Evolutionary conservation across 2,329 filamentous ascomycete genomes (phyloP), one percentile per base, ranked within the genome.

Genomic region (Epichloe sylvatica): DNA sequence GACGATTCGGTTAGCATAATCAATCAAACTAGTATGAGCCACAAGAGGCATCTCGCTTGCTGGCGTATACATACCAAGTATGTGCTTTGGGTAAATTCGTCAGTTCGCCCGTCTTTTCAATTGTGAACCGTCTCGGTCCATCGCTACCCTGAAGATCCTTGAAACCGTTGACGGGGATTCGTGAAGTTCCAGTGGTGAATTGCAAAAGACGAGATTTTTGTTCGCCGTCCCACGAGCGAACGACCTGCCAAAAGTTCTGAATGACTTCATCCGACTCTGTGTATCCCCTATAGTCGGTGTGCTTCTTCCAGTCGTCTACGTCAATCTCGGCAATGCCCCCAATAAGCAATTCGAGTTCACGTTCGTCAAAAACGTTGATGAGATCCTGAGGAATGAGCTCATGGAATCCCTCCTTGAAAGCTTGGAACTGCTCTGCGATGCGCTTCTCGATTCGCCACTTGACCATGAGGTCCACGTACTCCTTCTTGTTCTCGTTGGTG

Each of bases 271-370:
- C 92, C 51, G 83, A 89, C 70, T 98, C 92, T 9, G 94, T 96
- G 76, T 98, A 98, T 49, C 92, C 92, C 59, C 92, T 85, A 69
- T 98, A 98, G 64, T 98, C 92, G 44, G 92, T 98, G 71, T 98
- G 92, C 75, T 98, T 98, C 84, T 98, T 97, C 92, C 92, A 98
- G 69, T 98, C 92, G 53, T 98, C 92, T 15, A 98, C 91, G 62
- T 98, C 92, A 58, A 98, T 98, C 69, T 98, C 92, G n/a, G 92
- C 92, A 60, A 98, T 98, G 76, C 92, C 92, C 57, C 92, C 92
- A 63, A 98, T 97, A 58, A 98, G 77, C 57, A 98, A 72, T 69
- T 98, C 92, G 45, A 98, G 75, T 69, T 98, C 92, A 60, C 92
- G 86, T 74, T 98, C 92, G 62, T 98, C 92, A 62, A 98, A 98